These are phyloP conservation scores for Trametes pubescens DNA, from an alignment of 1,284 basidiomycete species.

Conservation along the genomic window DNA sequence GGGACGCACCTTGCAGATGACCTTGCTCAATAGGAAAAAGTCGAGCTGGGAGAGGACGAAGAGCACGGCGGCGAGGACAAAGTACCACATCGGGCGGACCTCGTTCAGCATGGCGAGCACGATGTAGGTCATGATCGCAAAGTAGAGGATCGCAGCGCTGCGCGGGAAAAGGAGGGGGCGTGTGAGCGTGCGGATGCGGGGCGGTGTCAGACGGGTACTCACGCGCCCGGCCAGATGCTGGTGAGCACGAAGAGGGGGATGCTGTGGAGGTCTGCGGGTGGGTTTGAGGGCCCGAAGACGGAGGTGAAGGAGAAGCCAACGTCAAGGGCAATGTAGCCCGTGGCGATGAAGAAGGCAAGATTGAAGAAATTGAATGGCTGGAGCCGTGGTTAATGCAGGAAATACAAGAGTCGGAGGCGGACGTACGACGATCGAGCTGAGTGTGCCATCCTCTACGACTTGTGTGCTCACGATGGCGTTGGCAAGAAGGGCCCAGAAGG, in stretches of 20 bases:
- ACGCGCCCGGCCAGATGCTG: slow-evolving; percentile 86
- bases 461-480: slow-evolving; percentile 86
- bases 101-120: slow-evolving; percentile 77
- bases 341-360: slow-evolving; percentile 70
- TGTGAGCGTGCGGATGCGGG: slow-evolving; percentile 11
- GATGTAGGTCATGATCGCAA: slow-evolving; percentile 79
- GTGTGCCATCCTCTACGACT: slow-evolving; percentile 84
- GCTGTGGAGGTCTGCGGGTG: slow-evolving; percentile 62
- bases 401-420: background rate
- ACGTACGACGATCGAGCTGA: slow-evolving; percentile 72
- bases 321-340: slow-evolving; percentile 83
- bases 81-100: slow-evolving; percentile 75
- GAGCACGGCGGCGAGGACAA: slow-evolving; percentile 67
- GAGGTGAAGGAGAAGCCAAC: slow-evolving; percentile 70
- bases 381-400: background rate
- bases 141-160: slow-evolving; percentile 74
- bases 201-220: slow-evolving; percentile 42
- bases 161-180: slow-evolving; percentile 1
- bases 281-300: slow-evolving; percentile 66
- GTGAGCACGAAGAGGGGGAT: slow-evolving; percentile 82
- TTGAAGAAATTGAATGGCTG: slow-evolving; percentile 73
- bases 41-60: slow-evolving; percentile 81
- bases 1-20: slow-evolving; percentile 74
- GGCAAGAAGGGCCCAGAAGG: slow-evolving; percentile 82
- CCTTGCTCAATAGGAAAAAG: slow-evolving; percentile 78